Evolutionary conservation across 306 rosid genomes (phyloP), one percentile per base, ranked within the genome.

Genomic region (Pyrus communis): DNA sequence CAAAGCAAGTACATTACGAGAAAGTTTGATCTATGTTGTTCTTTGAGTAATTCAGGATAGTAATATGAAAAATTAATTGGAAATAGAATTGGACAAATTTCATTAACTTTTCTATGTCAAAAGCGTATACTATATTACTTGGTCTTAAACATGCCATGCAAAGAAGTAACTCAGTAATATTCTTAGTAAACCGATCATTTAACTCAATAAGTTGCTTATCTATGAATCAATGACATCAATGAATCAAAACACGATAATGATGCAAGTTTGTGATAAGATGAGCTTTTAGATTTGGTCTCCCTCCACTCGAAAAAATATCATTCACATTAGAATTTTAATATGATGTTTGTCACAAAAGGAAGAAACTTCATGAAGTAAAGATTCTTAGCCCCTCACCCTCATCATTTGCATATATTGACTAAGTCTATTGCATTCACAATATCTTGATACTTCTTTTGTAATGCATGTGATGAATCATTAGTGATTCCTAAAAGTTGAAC

Each of bases 381-480:
- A 54, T 17, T 54, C 59, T 4, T 11, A 54, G 8, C 59, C 59
- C 33, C 35, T 65, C 1, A 31, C 69, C 15, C 40, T 1, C 69
- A 65, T 70, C 49, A 2, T 52, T 49, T 71, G 23, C 46, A 71
- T 18, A 52, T 25, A 46, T 54, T 54, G 59, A 46, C 78, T 15
- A 64, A 64, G 28, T 31, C 9, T n/a, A 75, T 52, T 61, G 19
- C 21, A 23, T 68, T 25, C 22, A 17, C 14, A 35, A 68, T 52
- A 49, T 54, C 18, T 76, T 23, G 21, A 18, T 72, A 11, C 59
- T 30, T 66, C 8, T 58, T 28, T 43, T 54, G 19, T 6, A 79
- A 54, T 40, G 69, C 77, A 9, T 18, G 27, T 38, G 62, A 72
- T 31, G 73, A 71, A 5, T 79, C 51, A 43, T 77, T 77, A 35